phyloP scores from a whole-genome alignment of 23 red algal species.

The Agarophyton chilense region DNA sequence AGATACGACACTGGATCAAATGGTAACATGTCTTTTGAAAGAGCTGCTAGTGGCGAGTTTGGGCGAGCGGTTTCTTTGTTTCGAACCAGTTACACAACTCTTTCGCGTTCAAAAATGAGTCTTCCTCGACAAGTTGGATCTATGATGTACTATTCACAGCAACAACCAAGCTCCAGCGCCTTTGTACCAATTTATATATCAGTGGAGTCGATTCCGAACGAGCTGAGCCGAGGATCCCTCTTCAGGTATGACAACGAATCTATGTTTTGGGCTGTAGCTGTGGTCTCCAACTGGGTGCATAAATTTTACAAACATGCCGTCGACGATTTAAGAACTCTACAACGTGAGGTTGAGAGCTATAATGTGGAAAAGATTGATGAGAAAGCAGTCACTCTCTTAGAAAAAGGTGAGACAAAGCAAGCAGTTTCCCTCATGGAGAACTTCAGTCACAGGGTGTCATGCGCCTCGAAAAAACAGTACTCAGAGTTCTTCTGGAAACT shows the following conservation, averaged over 20 bases:
- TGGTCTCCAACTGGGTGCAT: slow-evolving; percentile 71
- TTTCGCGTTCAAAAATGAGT: slow-evolving; percentile 18
- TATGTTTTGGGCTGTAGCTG: slow-evolving; percentile 54
- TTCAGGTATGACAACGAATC: slow-evolving; percentile 59
- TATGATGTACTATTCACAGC: slow-evolving; percentile 57
- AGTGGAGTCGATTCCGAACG: slow-evolving; percentile 6
- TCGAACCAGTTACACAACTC: slow-evolving; percentile 58
- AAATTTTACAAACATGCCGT: slow-evolving; percentile 38
- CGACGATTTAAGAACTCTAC: slow-evolving; percentile 26
- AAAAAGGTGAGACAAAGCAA: background rate
- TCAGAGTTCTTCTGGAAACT: slow-evolving; percentile 36
- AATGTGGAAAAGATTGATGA: slow-evolving; percentile 17
- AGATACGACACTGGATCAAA: slow-evolving; percentile 37
- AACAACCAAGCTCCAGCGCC: slow-evolving; percentile 31
- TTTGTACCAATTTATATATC: slow-evolving; percentile 56
- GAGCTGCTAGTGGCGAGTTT: slow-evolving; percentile 50
- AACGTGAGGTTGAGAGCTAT: slow-evolving; percentile 33
- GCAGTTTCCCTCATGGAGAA: slow-evolving; percentile 8
- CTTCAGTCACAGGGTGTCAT: background rate
- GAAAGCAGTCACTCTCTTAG: background rate
- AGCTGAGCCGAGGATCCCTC: slow-evolving; percentile 19
- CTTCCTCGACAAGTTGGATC: slow-evolving; percentile 23
- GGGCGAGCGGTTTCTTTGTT: slow-evolving; percentile 61
- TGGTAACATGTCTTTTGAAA: slow-evolving; percentile 26
- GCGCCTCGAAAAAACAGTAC: slow-evolving; percentile 8